phyloP scores from a whole-genome alignment of 2,329 filamentous ascomycete genomes.

The Trichothecium roseum region DNA sequence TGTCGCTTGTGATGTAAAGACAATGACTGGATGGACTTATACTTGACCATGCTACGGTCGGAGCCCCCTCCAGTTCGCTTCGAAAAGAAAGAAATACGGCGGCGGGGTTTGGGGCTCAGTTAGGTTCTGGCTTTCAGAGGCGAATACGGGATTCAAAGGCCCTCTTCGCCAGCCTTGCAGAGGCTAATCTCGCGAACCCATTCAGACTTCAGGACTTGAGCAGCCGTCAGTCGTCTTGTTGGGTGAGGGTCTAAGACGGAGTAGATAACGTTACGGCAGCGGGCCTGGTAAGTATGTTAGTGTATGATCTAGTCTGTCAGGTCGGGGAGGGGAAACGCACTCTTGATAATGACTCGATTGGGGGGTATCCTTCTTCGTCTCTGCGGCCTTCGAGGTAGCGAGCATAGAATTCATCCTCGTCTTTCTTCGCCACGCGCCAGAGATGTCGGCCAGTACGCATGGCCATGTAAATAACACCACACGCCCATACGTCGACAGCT shows the following conservation, averaged over 20 bases:
- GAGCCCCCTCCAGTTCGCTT: too few relatives aligned
- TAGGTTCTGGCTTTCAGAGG: too few relatives aligned
- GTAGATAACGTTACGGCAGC: slow-evolving; percentile 97
- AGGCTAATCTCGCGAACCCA: slow-evolving; percentile 98
- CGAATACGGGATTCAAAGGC: slow-evolving; percentile 46
- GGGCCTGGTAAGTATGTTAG: slow-evolving; percentile 50
- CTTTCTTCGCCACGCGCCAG: slow-evolving; percentile 93
- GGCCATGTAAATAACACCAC: slow-evolving; percentile 98
- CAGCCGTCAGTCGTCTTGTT: slow-evolving; percentile 81
- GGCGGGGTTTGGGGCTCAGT: too few relatives aligned
- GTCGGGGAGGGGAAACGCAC: slow-evolving; percentile 1
- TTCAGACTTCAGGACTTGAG: slow-evolving; percentile 94
- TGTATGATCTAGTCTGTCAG: slow-evolving; percentile 2
- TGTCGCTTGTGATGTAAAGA: too few relatives aligned
- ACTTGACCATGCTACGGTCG: too few relatives aligned
- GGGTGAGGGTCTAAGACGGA: slow-evolving; percentile 96
- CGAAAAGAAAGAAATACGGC: too few relatives aligned
- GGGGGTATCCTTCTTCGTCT: slow-evolving; percentile 91
- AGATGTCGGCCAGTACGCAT: slow-evolving; percentile 95
- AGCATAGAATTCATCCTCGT: slow-evolving; percentile 95
- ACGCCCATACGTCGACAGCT: slow-evolving; percentile 97
- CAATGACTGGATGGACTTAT: too few relatives aligned
- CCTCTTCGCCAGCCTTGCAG: slow-evolving; percentile 93
- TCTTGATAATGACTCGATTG: slow-evolving; percentile 64
- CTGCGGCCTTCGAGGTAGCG: slow-evolving; percentile 87